Base-by-base conservation (phyloP, 306 rosid genomes). In the Lathyrus sativus region DNA sequence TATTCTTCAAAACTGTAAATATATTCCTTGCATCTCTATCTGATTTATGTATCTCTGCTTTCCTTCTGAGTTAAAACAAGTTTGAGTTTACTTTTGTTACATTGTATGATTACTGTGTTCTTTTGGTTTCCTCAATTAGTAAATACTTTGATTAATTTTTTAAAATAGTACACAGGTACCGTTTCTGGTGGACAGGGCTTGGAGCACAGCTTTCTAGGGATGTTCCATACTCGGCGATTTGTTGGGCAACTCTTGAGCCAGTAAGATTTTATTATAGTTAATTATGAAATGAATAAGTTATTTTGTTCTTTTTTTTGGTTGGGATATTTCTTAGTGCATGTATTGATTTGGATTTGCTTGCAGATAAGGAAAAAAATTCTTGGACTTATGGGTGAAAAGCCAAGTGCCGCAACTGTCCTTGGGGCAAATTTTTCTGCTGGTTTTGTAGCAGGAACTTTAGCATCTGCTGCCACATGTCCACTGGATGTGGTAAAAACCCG, bases 181-280 rank as follows among this genome's bases (percentile, higher is more conserved):
- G 95, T 11, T 29, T 77, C 69, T 87, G 86, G 85, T 93, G 99
- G 99, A 88, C 97, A 56, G 99, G 99, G 74, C 91, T 93, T n/a
- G 99, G 99, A 41, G 97, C 97, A 37, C 97, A 90, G 74, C 90
- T 93, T 70, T 77, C 88, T 72, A 89, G 99, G 26, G 99, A 93
- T 78, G 96, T 88, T 79, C 99, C 99, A 44, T 93, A 80, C 76
- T 93, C 99, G 80, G 97, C 95, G 50, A 85, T 93, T 78, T 93
- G 97, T 85, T 93, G 99, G 99, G 73, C 96, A 44, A 86, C 92
- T 59, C 97, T 93, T 55, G 99, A 93, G 81, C 99, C 95, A 11
- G 99, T 93, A 76, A 81, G 86, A 77, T 46, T 33, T 68, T 43
- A 43, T 57, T 70, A 15, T 19, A 62, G 33, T 44, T 66, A 29